Base-by-base conservation (phyloP, 225 moss, liverwort and hornwort species). In the Sphagnum tenellum region DNA sequence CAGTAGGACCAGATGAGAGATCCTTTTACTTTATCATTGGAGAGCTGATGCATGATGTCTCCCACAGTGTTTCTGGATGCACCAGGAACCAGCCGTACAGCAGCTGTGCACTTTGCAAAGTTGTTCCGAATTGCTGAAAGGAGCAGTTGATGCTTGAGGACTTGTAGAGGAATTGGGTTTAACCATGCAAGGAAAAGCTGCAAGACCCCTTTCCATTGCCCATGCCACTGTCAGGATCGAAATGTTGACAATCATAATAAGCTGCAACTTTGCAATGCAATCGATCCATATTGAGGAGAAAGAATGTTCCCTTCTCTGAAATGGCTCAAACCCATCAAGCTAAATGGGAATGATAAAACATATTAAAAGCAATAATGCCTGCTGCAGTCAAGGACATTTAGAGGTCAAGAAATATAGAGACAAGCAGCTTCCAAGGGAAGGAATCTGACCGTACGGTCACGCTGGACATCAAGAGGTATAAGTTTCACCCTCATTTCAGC, bases 181-280 rank as follows among this genome's bases (percentile, higher is more conserved):
- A 71, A 78, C 96, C 96, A 98, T 59, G 87, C 92, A 50, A 92
- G 56, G 64, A 90, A 86, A 7, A 98, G 90, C 96, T 98, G 74
- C 54, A 63, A 56, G 51, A 29, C 29, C 29, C 29, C 29, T 29
- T 46, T 13, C 7, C 55, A 10, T 14, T 45, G 47, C 8, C 13
- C 4, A 58, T 47, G n/a, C 45, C 49, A 4, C 46, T 49, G 56
- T 55, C 46, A 56, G 44, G 9, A 12, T 59, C 58, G n/a, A 57
- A 3, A 29, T 29, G 29, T 29, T 29, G 56, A 14, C 12, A 57
- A 57, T 14, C 5, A 5, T 3, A 14, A 57, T 57, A 29, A 29
- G 29, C 29, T 29, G 29, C 29, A 29, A 29, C 0, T 29, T 29
- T 29, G 0, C 29, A 29, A 29, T 29, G 29, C 29, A 29, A 29